Conservation (phyloP, 2,329 filamentous ascomycete species). For the Penicillium corylophilum region DNA sequence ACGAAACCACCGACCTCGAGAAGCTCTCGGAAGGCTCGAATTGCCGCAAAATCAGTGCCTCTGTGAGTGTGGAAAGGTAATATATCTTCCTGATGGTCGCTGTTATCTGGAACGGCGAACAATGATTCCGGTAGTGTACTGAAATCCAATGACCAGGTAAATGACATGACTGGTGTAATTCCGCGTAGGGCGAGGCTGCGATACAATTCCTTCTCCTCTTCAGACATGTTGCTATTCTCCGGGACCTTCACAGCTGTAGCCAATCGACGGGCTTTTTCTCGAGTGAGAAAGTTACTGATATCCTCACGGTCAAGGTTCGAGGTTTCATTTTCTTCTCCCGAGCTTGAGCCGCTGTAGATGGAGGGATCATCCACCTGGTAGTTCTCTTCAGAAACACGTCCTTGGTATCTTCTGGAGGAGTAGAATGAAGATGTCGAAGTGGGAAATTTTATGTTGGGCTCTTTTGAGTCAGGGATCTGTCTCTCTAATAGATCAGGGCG, state of each 20-base stretch:
- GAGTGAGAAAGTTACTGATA: conserved; percentile 28
- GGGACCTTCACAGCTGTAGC: conserved; percentile 42
- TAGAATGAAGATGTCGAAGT: too few species aligned
- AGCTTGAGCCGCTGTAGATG: conserved; percentile 9
- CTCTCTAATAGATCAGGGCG: neutral
- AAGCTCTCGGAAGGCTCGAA: conserved; percentile 51
- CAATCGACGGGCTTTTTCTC: conserved; percentile 36
- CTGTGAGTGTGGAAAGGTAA: conserved; percentile 48
- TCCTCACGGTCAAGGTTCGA: conserved; percentile 21
- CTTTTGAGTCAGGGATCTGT: too few species aligned
- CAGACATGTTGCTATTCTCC: conserved; percentile 46
- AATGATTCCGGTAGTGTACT: conserved; percentile 53
- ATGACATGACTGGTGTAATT: conserved; percentile 55
- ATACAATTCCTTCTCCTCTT: conserved; percentile 54
- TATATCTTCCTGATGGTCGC: conserved; percentile 31
- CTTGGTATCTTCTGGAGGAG: neutral
- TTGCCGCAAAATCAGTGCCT: conserved; percentile 50
- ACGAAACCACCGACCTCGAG: conserved; percentile 53
- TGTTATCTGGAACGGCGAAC: conserved; percentile 40
- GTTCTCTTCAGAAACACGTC: neutral
- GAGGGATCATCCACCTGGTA: conserved; percentile 12
- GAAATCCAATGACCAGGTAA: conserved; percentile 55
- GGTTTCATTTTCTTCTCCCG: conserved; percentile 6
- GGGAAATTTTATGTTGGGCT: too few species aligned
- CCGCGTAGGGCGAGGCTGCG: conserved; percentile 56